A percentile compares a stretch with the other conserved stretches of the same genome.
These are phyloP conservation scores for Ogataea ramenticola DNA, from an alignment of 805 yeast genomes.

Conservation along the genomic window DNA sequence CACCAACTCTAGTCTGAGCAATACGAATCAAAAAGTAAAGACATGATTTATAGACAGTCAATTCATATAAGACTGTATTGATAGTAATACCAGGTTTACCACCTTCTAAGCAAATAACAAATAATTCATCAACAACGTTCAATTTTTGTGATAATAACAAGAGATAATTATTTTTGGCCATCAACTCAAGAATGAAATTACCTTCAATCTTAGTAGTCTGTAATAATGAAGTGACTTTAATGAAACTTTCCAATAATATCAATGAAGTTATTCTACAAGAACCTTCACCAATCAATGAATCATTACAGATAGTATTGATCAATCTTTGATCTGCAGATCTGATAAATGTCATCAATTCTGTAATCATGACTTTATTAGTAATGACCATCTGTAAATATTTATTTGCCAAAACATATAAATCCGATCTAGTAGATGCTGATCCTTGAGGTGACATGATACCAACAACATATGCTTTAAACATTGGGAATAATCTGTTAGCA, in stretches of 20 bases:
- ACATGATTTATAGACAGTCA: slow-evolving; percentile 70
- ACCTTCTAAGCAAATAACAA: slow-evolving; percentile 28
- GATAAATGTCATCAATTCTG: slow-evolving; percentile 46
- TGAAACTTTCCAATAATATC: slow-evolving; percentile 51
- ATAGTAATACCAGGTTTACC: slow-evolving; percentile 31
- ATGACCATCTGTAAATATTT: slow-evolving; percentile 51
- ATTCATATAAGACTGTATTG: slow-evolving; percentile 58
- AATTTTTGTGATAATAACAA: slow-evolving; percentile 59
- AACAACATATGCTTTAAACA: slow-evolving; percentile 66
- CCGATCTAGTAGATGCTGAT: slow-evolving; percentile 63
- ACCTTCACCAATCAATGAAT: slow-evolving; percentile 76
- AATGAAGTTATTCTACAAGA: slow-evolving; percentile 68
- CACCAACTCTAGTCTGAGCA: slow-evolving; percentile 72
- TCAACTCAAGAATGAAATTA: slow-evolving; percentile 49
- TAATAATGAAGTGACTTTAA: slow-evolving; percentile 36
- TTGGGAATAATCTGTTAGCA: slow-evolving; percentile 47
- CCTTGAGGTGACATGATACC: slow-evolving; percentile 70
- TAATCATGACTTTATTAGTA: slow-evolving; percentile 32
- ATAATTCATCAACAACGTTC: slow-evolving; percentile 59
- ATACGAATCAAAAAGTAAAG: slow-evolving; percentile 64
- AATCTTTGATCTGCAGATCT: slow-evolving; percentile 53
- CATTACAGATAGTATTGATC: slow-evolving; percentile 62
- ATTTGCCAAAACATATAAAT: slow-evolving; percentile 67
- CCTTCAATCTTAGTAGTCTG: slow-evolving; percentile 46
- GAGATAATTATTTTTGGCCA: slow-evolving; percentile 62